A percentile compares a stretch with the other conserved stretches of the same genome.
phyloP scores from a whole-genome alignment of 2,329 filamentous ascomycete species.

The Byssoonygena ceratinophila region DNA sequence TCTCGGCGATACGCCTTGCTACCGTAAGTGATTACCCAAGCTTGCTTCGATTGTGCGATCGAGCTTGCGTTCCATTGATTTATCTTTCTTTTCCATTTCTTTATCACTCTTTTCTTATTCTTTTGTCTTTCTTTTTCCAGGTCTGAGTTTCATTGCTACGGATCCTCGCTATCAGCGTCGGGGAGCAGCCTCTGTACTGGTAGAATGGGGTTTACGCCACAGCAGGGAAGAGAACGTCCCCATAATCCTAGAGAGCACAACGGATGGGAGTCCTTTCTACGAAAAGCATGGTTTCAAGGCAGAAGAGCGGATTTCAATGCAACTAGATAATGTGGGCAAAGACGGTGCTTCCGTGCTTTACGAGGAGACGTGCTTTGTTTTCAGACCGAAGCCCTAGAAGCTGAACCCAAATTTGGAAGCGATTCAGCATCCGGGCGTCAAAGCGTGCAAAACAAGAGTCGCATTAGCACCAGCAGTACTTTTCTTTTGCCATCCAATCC shows the following conservation, averaged over 20 bases:
- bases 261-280: constrained; percentile 14
- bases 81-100: neutral
- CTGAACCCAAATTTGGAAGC: neutral
- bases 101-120: neutral
- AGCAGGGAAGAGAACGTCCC: constrained; percentile 14
- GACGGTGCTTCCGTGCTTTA: constrained; percentile 14
- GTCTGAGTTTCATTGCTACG: constrained; percentile 18
- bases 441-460: neutral
- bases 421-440: neutral
- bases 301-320: constrained; percentile 14
- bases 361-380: constrained; percentile 16
- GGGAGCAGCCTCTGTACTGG: constrained; percentile 16
- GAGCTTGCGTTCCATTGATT: neutral
- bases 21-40: neutral
- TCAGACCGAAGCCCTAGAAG: constrained; percentile 1
- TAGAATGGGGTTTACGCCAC: constrained; percentile 17
- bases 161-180: constrained; percentile 17
- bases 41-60: neutral
- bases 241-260: constrained; percentile 13
- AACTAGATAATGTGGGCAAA: constrained; percentile 9
- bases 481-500: constrained; percentile 27
- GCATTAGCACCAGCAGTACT: constrained; percentile 18
- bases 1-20: constrained; percentile 11
- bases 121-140: constrained; percentile 9
- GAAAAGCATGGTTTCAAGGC: constrained; percentile 14